Evolutionary conservation across 148 eudicot genomes (phyloP).

Genomic region (Polygonum maritimum): DNA sequence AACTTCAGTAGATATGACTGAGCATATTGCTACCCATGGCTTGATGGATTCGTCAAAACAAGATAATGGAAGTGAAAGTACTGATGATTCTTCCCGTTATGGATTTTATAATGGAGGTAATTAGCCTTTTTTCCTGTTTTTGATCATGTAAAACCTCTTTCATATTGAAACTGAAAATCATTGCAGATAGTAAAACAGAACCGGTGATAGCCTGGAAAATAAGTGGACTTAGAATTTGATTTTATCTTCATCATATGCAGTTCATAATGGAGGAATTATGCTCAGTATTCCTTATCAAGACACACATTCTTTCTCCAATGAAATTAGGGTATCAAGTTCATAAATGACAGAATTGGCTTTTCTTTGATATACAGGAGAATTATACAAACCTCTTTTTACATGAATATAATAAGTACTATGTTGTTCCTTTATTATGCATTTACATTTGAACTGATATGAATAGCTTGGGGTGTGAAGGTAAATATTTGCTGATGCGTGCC

Average conservation of each 20-base stretch:
- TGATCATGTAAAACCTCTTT: not conserved
- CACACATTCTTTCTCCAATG: not conserved
- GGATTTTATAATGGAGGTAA: slow-evolving; percentile 14
- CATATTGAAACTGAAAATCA: not conserved
- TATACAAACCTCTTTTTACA: not conserved
- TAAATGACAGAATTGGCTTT: not conserved
- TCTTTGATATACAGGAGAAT: not conserved
- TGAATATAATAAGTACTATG: not conserved
- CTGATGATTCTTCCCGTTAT: slow-evolving; percentile 14
- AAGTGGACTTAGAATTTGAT: not conserved
- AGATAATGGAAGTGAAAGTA: slow-evolving; percentile 22
- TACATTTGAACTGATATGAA: not conserved
- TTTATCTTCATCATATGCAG: not conserved
- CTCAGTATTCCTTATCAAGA: not conserved
- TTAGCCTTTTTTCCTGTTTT: not conserved
- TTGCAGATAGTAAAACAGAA: not conserved
- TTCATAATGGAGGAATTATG: not conserved
- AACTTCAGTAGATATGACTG: slow-evolving; percentile 12
- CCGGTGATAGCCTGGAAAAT: not conserved
- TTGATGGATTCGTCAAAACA: slow-evolving; percentile 19
- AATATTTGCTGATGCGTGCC: not conserved
- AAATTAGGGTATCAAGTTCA: not conserved
- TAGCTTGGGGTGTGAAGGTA: not conserved
- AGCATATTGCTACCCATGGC: slow-evolving; percentile 12
- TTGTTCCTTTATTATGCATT: not conserved